These are phyloP conservation scores for Suhomyces bribrorum DNA, from an alignment of 1,139 yeast genomes.

Conservation along the genomic window DNA sequence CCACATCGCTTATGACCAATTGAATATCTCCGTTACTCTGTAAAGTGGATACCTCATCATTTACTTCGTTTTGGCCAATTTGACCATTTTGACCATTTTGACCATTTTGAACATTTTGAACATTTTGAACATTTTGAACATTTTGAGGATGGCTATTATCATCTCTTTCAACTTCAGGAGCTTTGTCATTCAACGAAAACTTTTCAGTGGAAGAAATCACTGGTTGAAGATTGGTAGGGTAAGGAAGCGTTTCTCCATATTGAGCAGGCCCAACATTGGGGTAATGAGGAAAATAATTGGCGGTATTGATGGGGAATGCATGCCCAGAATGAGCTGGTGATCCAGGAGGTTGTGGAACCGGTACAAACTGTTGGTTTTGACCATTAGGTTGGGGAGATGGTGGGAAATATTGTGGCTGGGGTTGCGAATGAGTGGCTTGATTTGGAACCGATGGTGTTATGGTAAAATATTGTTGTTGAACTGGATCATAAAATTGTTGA, in stretches of 20 bases:
- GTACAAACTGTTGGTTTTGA: slow-evolving; percentile 15
- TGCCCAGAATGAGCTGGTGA: slow-evolving; percentile 14
- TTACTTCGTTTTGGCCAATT: slow-evolving; percentile 7
- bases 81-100: not conserved
- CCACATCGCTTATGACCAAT: slow-evolving; percentile 2
- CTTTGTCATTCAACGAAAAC: slow-evolving; percentile 5
- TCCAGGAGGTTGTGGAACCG: slow-evolving; percentile 14
- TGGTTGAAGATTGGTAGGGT: slow-evolving; percentile 17
- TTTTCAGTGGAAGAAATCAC: slow-evolving; percentile 14
- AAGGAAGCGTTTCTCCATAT: slow-evolving; percentile 18
- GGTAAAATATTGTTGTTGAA: slow-evolving; percentile 48
- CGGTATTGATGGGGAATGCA: slow-evolving; percentile 20
- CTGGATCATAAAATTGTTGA: slow-evolving; percentile 49
- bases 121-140: not conserved
- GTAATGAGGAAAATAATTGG: slow-evolving; percentile 22
- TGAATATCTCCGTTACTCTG: slow-evolving; percentile 12
- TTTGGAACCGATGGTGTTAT: slow-evolving; percentile 35
- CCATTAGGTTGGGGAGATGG: slow-evolving; percentile 32
- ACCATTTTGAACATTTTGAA: slow-evolving; percentile 11
- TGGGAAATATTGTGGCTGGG: slow-evolving; percentile 45
- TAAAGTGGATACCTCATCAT: slow-evolving; percentile 20
- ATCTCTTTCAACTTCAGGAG: not conserved
- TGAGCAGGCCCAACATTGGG: slow-evolving; percentile 10
- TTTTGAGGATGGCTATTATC: too few species aligned
- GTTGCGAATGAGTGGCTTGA: slow-evolving; percentile 13